A percentile compares a stretch with the other conserved stretches of the same genome.
These are phyloP conservation scores for Funneliformis geosporum DNA, from an alignment of 192 early-diverging fungal genomes.

Conservation along the genomic window DNA sequence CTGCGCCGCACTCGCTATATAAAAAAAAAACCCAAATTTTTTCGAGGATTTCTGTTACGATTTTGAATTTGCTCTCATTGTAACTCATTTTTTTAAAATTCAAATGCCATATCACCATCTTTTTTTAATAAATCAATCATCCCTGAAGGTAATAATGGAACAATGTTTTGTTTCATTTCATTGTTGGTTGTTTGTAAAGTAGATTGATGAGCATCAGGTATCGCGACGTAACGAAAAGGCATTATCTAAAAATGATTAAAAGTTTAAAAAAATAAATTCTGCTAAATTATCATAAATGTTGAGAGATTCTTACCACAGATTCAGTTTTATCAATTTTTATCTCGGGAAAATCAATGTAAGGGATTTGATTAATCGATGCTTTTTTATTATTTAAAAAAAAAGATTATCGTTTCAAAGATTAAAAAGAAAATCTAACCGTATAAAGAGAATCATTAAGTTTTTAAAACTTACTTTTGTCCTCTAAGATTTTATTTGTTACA, in stretches of 20 bases:
- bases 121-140: constrained; percentile 73
- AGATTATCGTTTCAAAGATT: background rate
- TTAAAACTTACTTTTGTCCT: constrained; percentile 54
- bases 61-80: background rate
- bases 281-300: background rate
- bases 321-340: constrained; percentile 68
- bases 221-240: constrained; percentile 78
- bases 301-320: constrained; percentile 50
- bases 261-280: background rate
- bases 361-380: constrained; percentile 62
- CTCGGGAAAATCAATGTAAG: constrained; percentile 74
- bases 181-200: constrained; percentile 39
- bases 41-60: background rate
- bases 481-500: constrained; percentile 68
- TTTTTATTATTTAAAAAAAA: background rate
- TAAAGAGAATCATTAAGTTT: too few relatives aligned
- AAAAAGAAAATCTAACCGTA: background rate
- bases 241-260: constrained; percentile 45
- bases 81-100: constrained; percentile 28
- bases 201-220: constrained; percentile 33
- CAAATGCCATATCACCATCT: constrained; percentile 64
- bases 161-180: constrained; percentile 30
- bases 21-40: too few relatives aligned
- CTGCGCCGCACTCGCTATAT: background rate
- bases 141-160: constrained; percentile 69